A percentile compares a stretch with the other conserved stretches of the same genome.
Conservation (phyloP, 371 early-diverging fungal species). For the Cokeromyces recurvatus region DNA sequence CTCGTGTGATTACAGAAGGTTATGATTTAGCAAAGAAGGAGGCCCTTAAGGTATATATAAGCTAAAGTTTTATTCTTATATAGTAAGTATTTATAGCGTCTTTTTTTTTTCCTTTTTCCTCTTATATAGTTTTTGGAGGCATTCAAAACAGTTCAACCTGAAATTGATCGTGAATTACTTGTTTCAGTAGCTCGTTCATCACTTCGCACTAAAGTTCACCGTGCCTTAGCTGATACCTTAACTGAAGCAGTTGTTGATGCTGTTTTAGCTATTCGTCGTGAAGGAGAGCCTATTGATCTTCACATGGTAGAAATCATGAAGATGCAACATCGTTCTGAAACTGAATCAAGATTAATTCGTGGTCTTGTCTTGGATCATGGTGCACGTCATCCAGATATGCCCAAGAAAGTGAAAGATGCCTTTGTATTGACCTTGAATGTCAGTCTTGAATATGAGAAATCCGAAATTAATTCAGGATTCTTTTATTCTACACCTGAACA, state of each 20-base stretch:
- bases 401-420: constrained; percentile 91
- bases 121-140: constrained; percentile 76
- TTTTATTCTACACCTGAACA: constrained; percentile 98
- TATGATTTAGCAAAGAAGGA: constrained; percentile 96
- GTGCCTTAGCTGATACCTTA: constrained; percentile 84
- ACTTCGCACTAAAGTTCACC: constrained; percentile 94
- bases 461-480: constrained; percentile 99
- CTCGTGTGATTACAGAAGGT: constrained; percentile 94
- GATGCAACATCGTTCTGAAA: constrained; percentile 97
- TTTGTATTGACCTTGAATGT: constrained; percentile 97
- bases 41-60: constrained; percentile 66
- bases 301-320: constrained; percentile 99
- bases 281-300: constrained; percentile 89
- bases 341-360: constrained; percentile 91
- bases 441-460: constrained; percentile 99
- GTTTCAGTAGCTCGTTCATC: constrained; percentile 92
- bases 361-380: constrained; percentile 99
- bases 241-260: constrained; percentile 97
- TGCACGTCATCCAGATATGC: constrained; percentile 99
- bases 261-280: constrained; percentile 80
- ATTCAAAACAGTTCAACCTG: constrained; percentile 64
- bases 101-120: not conserved
- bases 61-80: not conserved
- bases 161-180: constrained; percentile 89
- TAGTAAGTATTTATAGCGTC: too few species aligned